phyloP scores from a whole-genome alignment of 768 basidiomycete genomes.

The Podaxis sp. region DNA sequence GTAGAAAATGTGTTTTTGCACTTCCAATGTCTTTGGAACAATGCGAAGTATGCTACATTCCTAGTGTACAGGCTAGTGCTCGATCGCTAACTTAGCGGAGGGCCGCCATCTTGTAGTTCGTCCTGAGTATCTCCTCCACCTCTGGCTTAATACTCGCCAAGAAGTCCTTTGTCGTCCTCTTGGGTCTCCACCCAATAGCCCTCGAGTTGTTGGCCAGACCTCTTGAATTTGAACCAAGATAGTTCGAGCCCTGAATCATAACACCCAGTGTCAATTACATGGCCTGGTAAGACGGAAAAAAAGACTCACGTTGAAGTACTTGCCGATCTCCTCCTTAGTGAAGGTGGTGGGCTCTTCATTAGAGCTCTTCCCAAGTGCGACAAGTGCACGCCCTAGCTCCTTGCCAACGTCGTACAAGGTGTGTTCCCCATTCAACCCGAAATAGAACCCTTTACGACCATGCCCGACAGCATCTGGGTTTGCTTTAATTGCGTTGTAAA shows the following conservation, averaged over 20 bases:
- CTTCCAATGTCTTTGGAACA: too few relatives aligned
- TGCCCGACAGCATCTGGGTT: slow-evolving; percentile 29
- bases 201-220: slow-evolving; percentile 37
- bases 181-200: slow-evolving; percentile 50
- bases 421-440: slow-evolving; percentile 46
- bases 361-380: slow-evolving; percentile 30
- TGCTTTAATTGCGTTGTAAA: slow-evolving; percentile 33
- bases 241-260: slow-evolving; percentile 11
- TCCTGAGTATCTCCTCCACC: slow-evolving; percentile 23
- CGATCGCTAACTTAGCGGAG: background rate
- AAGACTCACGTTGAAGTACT: slow-evolving; percentile 27
- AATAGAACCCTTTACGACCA: slow-evolving; percentile 43
- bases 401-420: slow-evolving; percentile 28
- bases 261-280: background rate
- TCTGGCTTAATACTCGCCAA: slow-evolving; percentile 43
- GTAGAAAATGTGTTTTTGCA: background rate
- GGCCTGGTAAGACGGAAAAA: background rate
- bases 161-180: slow-evolving; percentile 43
- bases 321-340: slow-evolving; percentile 39
- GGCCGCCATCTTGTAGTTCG: background rate
- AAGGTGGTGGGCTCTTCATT: slow-evolving; percentile 40
- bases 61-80: too few relatives aligned
- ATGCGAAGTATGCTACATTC: too few relatives aligned
- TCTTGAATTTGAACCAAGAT: slow-evolving; percentile 33
- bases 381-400: slow-evolving; percentile 35